phyloP scores from a whole-genome alignment of 768 basidiomycete genomes.

The Auriculariales sp. region DNA sequence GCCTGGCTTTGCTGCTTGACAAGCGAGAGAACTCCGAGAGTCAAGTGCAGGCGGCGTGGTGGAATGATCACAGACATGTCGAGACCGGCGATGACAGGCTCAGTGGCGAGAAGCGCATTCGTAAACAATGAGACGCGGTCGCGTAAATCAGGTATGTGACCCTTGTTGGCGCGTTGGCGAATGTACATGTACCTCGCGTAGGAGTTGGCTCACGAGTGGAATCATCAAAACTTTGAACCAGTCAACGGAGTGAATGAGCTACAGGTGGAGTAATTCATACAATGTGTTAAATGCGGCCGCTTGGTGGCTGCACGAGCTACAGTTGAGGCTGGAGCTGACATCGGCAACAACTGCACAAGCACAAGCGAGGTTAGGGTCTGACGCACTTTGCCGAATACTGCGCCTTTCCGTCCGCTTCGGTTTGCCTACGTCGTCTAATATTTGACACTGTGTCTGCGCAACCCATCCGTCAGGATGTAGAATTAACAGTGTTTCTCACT shows the following conservation, averaged over 20 bases:
- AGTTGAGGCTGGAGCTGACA: too few relatives aligned
- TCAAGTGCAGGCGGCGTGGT: conserved; percentile 51
- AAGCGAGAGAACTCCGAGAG: conserved; percentile 61
- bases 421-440: too few relatives aligned
- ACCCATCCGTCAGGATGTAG: too few relatives aligned
- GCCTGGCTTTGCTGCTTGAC: conserved; percentile 7
- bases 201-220: conserved; percentile 2
- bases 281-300: conserved; percentile 2
- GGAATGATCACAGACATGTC: conserved; percentile 46
- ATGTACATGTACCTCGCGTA: background rate
- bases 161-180: background rate
- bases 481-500: too few relatives aligned
- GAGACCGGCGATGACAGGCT: conserved; percentile 32
- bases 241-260: background rate
- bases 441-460: too few relatives aligned
- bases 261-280: background rate
- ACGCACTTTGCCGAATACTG: too few relatives aligned
- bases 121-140: conserved; percentile 15
- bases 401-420: too few relatives aligned
- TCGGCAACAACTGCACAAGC: too few relatives aligned
- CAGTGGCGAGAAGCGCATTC: conserved; percentile 13
- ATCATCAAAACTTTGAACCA: background rate
- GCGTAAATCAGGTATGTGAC: conserved; percentile 14
- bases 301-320: background rate
- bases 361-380: too few relatives aligned